phyloP scores from a whole-genome alignment of 768 basidiomycete genomes.

The Fomitopsis serialis region DNA sequence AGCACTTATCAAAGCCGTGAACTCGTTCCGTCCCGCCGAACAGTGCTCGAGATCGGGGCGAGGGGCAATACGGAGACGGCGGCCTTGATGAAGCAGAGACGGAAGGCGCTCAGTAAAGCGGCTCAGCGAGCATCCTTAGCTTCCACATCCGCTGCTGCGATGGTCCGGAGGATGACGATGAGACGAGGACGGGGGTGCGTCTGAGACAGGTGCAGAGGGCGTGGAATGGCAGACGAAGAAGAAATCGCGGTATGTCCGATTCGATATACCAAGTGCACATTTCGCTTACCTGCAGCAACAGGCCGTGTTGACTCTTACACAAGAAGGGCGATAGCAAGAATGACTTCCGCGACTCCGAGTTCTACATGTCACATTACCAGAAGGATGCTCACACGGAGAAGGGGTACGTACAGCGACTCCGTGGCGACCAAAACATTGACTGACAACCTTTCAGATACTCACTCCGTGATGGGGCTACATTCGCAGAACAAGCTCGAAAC shows the following conservation, averaged over 20 bases:
- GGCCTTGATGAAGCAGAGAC: slow-evolving; percentile 81
- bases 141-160: slow-evolving; percentile 25
- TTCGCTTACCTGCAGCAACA: slow-evolving; percentile 22
- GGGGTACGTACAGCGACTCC: slow-evolving; percentile 53
- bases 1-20: slow-evolving; percentile 66
- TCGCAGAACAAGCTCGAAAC: slow-evolving; percentile 75
- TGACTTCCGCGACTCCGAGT: slow-evolving; percentile 72
- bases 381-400: slow-evolving; percentile 84
- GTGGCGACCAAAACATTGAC: neutral
- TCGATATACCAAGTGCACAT: neutral
- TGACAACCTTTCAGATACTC: slow-evolving; percentile 59
- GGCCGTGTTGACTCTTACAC: slow-evolving; percentile 57
- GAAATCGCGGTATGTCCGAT: slow-evolving; percentile 58
- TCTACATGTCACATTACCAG: slow-evolving; percentile 91
- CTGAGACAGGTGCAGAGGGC: slow-evolving; percentile 19
- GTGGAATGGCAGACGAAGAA: slow-evolving; percentile 76
- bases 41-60: slow-evolving; percentile 84
- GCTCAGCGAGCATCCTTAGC: slow-evolving; percentile 39
- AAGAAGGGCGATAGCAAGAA: slow-evolving; percentile 33
- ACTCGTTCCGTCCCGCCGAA: slow-evolving; percentile 83
- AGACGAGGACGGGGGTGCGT: slow-evolving; percentile 23
- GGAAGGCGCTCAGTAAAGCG: slow-evolving; percentile 71
- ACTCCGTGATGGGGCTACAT: slow-evolving; percentile 81
- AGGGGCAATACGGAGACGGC: slow-evolving; percentile 59
- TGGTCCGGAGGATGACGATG: slow-evolving; percentile 29